A percentile compares a stretch with the other conserved stretches of the same genome.
Evolutionary conservation across 768 basidiomycete genomes (phyloP).

Genomic region (Lentinula edodes): DNA sequence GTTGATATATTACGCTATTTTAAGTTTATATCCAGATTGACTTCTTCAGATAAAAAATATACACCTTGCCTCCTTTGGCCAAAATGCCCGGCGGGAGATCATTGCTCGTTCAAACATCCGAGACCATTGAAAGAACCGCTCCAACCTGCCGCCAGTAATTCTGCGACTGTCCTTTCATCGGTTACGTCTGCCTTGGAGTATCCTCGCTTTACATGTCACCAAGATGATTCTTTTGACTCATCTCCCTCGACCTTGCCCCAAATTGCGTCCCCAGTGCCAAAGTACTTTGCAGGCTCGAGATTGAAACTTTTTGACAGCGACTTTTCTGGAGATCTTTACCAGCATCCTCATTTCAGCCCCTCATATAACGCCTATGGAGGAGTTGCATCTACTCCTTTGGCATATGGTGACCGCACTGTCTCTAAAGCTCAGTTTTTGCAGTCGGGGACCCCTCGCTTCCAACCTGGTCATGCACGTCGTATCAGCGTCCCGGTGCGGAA

Average conservation of each 20-base stretch:
- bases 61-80: conserved; percentile 30
- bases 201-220: not conserved
- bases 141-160: not conserved
- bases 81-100: conserved; percentile 18
- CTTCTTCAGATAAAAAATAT: conserved; percentile 23
- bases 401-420: not conserved
- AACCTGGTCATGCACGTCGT: conserved; percentile 32
- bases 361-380: not conserved
- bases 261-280: not conserved
- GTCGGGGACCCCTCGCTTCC: conserved; percentile 14
- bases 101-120: conserved; percentile 24
- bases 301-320: not conserved
- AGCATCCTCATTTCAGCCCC: not conserved
- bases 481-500: conserved; percentile 26
- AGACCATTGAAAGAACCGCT: conserved; percentile 9
- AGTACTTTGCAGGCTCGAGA: not conserved
- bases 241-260: not conserved
- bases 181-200: not conserved
- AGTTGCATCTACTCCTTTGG: not conserved
- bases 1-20: conserved; percentile 10
- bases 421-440: not conserved
- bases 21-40: not conserved
- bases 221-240: too few species aligned
- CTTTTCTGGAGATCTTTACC: not conserved
- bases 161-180: not conserved